Evolutionary conservation across 2,329 filamentous ascomycete species (phyloP), one percentile per base, ranked within the genome.

Genomic region (Scleromitrula shiraiana): DNA sequence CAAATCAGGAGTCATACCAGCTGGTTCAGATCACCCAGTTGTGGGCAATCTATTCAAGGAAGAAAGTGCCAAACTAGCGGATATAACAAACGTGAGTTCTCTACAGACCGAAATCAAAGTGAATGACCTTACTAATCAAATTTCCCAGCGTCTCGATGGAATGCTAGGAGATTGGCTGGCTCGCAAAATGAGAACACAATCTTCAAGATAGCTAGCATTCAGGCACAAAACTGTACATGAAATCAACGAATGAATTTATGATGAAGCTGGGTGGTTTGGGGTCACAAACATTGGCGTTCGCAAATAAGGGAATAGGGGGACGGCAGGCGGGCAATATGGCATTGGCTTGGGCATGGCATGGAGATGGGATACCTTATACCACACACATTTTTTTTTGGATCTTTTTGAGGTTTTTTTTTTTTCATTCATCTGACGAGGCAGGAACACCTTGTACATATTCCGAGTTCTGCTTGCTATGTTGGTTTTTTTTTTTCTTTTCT

Each of bases 131-230:
- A 40, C 42, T 51, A 38, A 64, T 59, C 51, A 38, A 53, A 42
- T 29, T 50, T 29, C 50, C 29, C 56, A 83, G 69, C 84, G 91
- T 74, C 76, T 97, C 56, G 91, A 98, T 68, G 80, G 85, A 17
- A 82, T 95, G 78, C 76, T 95, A 37, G 84, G 83, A 56, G 82
- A 87, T 60, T 90, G 88, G 83, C 73, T 95, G 60, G 75, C 85
- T 64, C 71, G 83, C 63, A 75, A 88, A 71, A 73, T 82, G 73
- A 70, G 83, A 70, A 52, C 56, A 9, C 60, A 59, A 46, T 46
- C 51, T 19, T 57, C 56, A 42, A 56, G 59, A 48, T 63, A 54
- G n/a, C n/a, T n/a, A 46, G 41, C 17, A 33, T 14, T 26, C 17
- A n/a, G 20, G 17, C 15, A 30, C 32, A 29, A 26, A 36, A 22